These are phyloP conservation scores for Apiotrichum domesticum DNA, from an alignment of 1,284 basidiomycete genomes.

Conservation along the genomic window DNA sequence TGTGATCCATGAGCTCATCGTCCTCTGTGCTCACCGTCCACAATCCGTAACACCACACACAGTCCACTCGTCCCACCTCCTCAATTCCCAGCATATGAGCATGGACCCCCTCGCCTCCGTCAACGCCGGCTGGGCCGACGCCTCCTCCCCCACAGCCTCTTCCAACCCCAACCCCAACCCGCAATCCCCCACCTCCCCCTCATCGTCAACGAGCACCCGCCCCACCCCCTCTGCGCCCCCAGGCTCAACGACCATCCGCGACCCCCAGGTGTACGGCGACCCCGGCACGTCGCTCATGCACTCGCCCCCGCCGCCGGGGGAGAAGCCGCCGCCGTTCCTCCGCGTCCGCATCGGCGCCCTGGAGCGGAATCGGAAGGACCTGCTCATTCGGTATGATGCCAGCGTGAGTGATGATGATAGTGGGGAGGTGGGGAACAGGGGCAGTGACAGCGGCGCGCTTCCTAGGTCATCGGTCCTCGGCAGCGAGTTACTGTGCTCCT, in stretches of 20 bases:
- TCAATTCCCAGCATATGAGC: not conserved
- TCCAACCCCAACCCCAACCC: not conserved
- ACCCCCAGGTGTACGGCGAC: conserved; percentile 40
- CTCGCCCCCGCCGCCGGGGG: conserved; percentile 3
- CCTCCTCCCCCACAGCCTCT: not conserved
- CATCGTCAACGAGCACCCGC: not conserved
- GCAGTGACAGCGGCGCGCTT: not conserved
- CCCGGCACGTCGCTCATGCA: conserved; percentile 29
- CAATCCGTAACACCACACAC: not conserved
- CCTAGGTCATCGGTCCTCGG: not conserved
- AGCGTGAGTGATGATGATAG: conserved; percentile 56
- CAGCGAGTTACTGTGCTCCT: too few species aligned
- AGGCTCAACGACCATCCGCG: conserved; percentile 18
- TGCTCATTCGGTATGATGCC: conserved; percentile 84
- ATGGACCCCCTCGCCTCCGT: conserved; percentile 22
- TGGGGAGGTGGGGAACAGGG: not conserved
- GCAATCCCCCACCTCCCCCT: conserved; percentile 3
- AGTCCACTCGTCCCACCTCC: not conserved
- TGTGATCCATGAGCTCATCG: too few species aligned
- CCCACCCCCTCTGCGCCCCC: not conserved
- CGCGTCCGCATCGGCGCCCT: conserved; percentile 78
- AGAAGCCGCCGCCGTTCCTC: conserved; percentile 57
- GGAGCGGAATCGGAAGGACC: conserved; percentile 86
- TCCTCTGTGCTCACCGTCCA: too few species aligned
- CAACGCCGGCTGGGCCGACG: conserved; percentile 17